Base-by-base conservation (phyloP, 805 yeast species). In the Kazachstania africana region DNA sequence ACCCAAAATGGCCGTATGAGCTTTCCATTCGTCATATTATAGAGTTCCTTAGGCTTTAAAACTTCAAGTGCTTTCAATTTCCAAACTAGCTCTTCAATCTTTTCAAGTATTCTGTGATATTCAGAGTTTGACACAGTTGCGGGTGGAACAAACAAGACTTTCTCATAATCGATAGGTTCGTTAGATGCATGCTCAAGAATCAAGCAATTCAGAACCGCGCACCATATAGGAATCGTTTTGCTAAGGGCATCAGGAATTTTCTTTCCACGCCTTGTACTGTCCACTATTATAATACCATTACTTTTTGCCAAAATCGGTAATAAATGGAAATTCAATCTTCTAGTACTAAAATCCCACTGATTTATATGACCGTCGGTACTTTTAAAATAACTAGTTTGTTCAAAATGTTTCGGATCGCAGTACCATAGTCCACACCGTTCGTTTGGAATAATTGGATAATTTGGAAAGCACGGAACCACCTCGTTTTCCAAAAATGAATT, bases 391-490 rank as follows among this genome's bases (percentile, higher is more conserved):
- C 76, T 70, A 0, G 77, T 63, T 4, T 67, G 72, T 0, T 33
- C 27, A 16, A 55, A 59, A 0, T 41, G 28, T 0, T 37, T 34
- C 0, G 79, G 74, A 0, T 68, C 61, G 3, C 77, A 70, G 44
- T 85, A 85, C 95, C 95, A 85, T 10, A 71, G 47, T 0, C 95
- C 95, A 53, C 95, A 84, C 31, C 95, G 57, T 50, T 80, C 88
- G 50, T 85, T 85, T 4, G 94, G 79, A 2, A 75, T 50, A 6
- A 72, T 29, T 5, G 79, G 78, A 39, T 55, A 66, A 0, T 60
- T 42, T 0, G 54, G 45, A 1, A 72, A 71, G 4, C 36, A 32
- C 4, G 55, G 40, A 8, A 39, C 16, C 1, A 56, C 50, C 22
- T 35, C 26, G 2, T 53, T 46, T 6, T 44, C 37, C 1, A 80